phyloP scores from a whole-genome alignment of 805 yeast species.

The Naumovozyma dairenensis region DNA sequence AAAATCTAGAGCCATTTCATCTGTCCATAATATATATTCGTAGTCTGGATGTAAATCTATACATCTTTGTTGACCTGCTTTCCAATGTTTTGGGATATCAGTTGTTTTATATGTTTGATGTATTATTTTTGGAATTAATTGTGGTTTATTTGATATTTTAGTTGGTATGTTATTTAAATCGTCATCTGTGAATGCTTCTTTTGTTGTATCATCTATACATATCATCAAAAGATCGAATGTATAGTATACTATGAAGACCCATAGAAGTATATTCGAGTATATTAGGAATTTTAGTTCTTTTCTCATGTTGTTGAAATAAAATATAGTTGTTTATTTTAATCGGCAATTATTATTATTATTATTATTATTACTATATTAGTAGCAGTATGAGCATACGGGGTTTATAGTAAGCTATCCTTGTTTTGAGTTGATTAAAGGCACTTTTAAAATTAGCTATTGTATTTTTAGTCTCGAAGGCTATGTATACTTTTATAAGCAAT shows the following conservation, averaged over 20 bases:
- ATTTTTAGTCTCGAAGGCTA: too few species aligned
- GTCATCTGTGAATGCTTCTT: slow-evolving; percentile 48
- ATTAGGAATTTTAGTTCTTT: slow-evolving; percentile 53
- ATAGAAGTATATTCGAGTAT: slow-evolving; percentile 44
- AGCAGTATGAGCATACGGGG: too few species aligned
- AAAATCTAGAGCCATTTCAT: slow-evolving; percentile 67
- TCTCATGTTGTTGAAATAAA: too few species aligned
- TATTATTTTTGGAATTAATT: slow-evolving; percentile 74
- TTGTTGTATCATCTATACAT: slow-evolving; percentile 54
- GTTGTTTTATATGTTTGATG: slow-evolving; percentile 84
- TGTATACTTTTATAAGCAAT: too few species aligned
- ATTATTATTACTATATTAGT: too few species aligned
- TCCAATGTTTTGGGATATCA: slow-evolving; percentile 74
- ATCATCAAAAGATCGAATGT: slow-evolving; percentile 64
- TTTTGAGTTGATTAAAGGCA: too few species aligned
- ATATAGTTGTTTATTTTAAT: too few species aligned
- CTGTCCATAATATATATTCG: slow-evolving; percentile 83
- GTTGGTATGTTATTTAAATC: slow-evolving; percentile 47
- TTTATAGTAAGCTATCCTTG: too few species aligned
- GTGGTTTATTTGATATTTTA: slow-evolving; percentile 7
- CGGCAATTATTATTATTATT: too few species aligned
- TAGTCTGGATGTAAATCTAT: slow-evolving; percentile 75
- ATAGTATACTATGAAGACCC: slow-evolving; percentile 44
- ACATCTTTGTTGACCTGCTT: slow-evolving; percentile 63
- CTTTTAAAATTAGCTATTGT: too few species aligned